phyloP scores from a whole-genome alignment of 495 filamentous ascomycete species.

The Tirmania nivea region DNA sequence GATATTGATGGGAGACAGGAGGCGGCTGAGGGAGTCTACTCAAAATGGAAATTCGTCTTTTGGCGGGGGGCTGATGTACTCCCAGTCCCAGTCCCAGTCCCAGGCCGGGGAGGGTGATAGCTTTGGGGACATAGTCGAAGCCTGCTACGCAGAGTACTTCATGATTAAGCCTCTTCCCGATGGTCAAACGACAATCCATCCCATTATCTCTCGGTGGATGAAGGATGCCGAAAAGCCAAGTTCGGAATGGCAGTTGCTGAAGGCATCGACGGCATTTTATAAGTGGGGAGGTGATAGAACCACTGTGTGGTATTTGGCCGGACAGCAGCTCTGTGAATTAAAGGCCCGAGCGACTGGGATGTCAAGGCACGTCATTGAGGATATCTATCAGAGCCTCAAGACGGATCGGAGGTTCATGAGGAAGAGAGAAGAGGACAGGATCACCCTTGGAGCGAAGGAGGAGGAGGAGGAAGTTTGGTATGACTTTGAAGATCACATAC shows the following conservation, averaged over 20 bases:
- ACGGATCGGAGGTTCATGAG: neutral
- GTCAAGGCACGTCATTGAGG: neutral
- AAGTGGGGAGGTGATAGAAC: conserved; percentile 20
- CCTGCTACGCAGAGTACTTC: conserved; percentile 24
- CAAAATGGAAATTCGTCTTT: too few species aligned
- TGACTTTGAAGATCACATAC: too few species aligned
- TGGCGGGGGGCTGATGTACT: too few species aligned
- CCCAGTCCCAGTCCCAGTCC: too few species aligned
- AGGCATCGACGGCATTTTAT: conserved; percentile 40
- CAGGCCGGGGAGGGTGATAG: neutral
- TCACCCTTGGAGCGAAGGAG: too few species aligned
- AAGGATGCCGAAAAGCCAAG: conserved; percentile 23
- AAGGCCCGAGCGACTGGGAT: conserved; percentile 26
- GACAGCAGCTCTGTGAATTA: conserved; percentile 37
- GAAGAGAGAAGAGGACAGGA: too few species aligned
- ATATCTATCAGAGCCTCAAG: neutral
- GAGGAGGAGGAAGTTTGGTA: too few species aligned
- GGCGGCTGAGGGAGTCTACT: too few species aligned
- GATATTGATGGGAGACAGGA: too few species aligned
- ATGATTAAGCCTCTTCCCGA: conserved; percentile 22
- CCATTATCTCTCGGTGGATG: conserved; percentile 27
- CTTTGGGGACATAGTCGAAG: conserved; percentile 12
- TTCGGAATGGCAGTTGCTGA: conserved; percentile 33
- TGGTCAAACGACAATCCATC: conserved; percentile 8
- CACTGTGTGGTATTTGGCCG: conserved; percentile 44